Conservation (phyloP, 441 rosid genomes). For the Gossypium trilobum region DNA sequence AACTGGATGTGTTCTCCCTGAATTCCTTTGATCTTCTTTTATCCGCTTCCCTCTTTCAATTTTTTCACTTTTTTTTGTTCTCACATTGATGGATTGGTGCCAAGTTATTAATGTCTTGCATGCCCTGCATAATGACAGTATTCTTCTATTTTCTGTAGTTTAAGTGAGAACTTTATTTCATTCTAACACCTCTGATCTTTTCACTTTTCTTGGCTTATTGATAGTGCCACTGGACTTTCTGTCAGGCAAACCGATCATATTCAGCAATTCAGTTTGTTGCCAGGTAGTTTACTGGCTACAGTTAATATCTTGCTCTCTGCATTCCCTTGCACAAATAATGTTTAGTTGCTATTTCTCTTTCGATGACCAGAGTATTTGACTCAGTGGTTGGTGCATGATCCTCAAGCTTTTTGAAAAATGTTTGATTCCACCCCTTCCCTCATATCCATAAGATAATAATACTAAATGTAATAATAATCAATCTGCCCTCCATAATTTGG, state of each 20-base stretch:
- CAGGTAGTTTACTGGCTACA: conserved; percentile 39
- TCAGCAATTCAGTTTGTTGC: conserved; percentile 52
- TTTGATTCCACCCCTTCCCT: background rate
- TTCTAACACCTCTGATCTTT: background rate
- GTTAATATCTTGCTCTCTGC: background rate
- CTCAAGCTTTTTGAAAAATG: background rate
- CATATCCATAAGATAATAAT: background rate
- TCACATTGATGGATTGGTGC: background rate
- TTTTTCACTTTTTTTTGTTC: conserved; percentile 9
- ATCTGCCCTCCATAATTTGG: too few relatives aligned
- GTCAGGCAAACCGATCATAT: conserved; percentile 39
- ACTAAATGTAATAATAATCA: background rate
- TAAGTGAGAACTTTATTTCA: conserved; percentile 2
- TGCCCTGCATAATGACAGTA: background rate
- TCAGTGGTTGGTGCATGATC: background rate
- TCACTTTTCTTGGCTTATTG: conserved; percentile 13
- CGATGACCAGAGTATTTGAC: too few relatives aligned
- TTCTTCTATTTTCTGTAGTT: background rate
- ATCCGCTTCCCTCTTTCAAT: background rate
- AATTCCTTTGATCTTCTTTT: background rate
- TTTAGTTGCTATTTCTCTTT: conserved; percentile 2
- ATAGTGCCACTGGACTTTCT: conserved; percentile 43
- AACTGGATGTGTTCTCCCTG: background rate
- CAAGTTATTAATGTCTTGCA: background rate
- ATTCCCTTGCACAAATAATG: background rate